Evolutionary conservation across 1,284 basidiomycete species (phyloP).

Genomic region (Pholiota adiposa): DNA sequence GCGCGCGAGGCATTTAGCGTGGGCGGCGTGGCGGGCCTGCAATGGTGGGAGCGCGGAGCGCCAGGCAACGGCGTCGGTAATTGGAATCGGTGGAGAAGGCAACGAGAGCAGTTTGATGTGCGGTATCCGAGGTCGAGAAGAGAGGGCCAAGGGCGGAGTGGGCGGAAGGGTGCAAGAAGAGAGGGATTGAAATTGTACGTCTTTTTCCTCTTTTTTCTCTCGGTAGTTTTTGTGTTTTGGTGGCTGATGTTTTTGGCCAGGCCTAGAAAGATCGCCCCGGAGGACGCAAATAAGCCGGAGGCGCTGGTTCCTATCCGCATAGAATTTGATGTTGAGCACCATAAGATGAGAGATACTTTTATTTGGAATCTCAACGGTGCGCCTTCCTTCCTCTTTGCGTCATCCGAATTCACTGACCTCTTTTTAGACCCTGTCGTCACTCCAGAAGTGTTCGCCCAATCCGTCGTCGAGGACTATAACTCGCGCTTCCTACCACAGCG

Average conservation of each 20-base stretch:
- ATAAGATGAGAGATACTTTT: conserved; percentile 95
- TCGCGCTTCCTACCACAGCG: conserved; percentile 74
- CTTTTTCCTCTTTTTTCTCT: conserved; percentile 17
- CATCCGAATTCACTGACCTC: conserved; percentile 6
- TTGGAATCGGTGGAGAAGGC: conserved; percentile 42
- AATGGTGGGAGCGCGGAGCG: conserved; percentile 22
- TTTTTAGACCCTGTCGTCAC: conserved; percentile 84
- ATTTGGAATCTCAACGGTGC: conserved; percentile 94
- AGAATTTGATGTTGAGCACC: conserved; percentile 92
- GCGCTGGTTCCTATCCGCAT: conserved; percentile 91
- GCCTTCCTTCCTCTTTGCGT: conserved; percentile 26
- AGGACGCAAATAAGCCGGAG: conserved; percentile 70
- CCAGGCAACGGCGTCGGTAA: conserved; percentile 33
- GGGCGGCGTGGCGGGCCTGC: conserved; percentile 7
- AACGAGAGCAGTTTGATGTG: conserved; percentile 64
- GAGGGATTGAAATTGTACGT: conserved; percentile 77
- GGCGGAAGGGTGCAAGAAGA: conserved; percentile 56
- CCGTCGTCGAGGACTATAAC: conserved; percentile 91
- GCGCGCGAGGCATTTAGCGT: conserved; percentile 36
- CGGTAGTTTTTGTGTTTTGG: conserved; percentile 17
- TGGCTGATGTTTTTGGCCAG: conserved; percentile 45
- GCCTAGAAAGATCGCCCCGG: conserved; percentile 61
- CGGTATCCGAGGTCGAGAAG: conserved; percentile 61
- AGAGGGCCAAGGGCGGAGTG: conserved; percentile 55
- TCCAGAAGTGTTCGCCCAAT: conserved; percentile 89